These are phyloP conservation scores for Cephalotrichum gorgonifer DNA, from an alignment of 2,329 filamentous ascomycete genomes.

Conservation along the genomic window DNA sequence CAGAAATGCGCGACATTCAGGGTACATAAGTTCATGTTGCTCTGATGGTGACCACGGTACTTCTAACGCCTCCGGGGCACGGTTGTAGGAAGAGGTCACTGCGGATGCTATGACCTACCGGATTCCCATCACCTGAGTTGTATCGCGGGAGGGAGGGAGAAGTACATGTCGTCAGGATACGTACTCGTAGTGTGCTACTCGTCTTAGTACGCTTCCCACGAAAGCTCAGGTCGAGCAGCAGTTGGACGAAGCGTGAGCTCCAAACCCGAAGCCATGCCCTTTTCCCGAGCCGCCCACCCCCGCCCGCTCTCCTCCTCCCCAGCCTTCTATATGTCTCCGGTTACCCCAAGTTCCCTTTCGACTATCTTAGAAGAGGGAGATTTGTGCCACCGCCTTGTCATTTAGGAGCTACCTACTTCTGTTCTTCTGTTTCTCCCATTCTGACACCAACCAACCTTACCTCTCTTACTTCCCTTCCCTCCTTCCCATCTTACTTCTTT, in stretches of 20 bases:
- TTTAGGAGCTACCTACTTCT: not conserved
- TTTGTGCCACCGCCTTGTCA: conserved; percentile 1
- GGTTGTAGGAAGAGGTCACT: not conserved
- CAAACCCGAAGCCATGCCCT: not conserved
- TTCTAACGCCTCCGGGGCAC: not conserved
- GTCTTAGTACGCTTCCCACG: not conserved
- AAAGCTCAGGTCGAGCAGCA: not conserved
- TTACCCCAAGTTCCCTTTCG: no score
- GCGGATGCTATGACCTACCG: not conserved
- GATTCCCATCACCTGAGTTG: conserved; percentile 4
- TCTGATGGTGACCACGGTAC: not conserved
- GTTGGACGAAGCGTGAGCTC: not conserved
- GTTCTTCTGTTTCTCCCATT: not conserved
- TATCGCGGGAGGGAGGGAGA: not conserved
- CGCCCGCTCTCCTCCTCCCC: no score
- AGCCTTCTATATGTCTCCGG: not conserved
- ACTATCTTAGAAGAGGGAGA: no score
- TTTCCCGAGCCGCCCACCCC: not conserved
- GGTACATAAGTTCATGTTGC: conserved; percentile 1
- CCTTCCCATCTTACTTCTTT: not conserved
- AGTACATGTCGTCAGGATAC: no score
- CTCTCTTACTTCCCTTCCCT: not conserved
- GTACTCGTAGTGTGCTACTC: no score
- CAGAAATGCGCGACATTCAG: not conserved
- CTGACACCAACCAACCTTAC: not conserved